Evolutionary conservation across 208 protist genomes (phyloP), one percentile per base, ranked within the genome.

Genomic region (Leishmania amazonensis): DNA sequence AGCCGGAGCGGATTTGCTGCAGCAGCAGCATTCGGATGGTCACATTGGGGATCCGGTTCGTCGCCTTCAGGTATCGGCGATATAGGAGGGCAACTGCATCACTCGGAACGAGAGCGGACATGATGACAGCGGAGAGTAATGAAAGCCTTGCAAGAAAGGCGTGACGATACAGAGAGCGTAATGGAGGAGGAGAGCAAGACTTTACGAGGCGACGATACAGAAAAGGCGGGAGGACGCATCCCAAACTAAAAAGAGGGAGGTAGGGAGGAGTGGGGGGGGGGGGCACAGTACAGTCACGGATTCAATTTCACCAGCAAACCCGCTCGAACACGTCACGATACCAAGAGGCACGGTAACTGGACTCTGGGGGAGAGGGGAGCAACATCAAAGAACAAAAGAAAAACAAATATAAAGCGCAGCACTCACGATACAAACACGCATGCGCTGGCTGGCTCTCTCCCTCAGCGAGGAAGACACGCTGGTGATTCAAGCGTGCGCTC

Each of bases 11-110:
- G 53, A 97, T 81, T 76, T 97, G 94, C 88, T 96, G 92, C 47
- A 97, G 79, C 38, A 97, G 81, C 57, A 97, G 81, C 94, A 96
- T 96, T 51, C 94, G 94, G 38, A 97, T 96, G 2, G 94, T 97
- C 11, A 96, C 93, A 79, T 96, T 97, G 45, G 94, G 92, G 47
- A 97, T 95, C 57, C 87, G 83, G 62, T 96, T 95, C 13, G 94
- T 87, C 2, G 94, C 85, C 76, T 97, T 97, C 73, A 97, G 80
- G 68, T 97, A 97, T n/a, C 94, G 92, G 35, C 94, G 76, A 78
- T 97, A 96, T n/a, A 97, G 85, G 62, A 97, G 83, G 42, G 90
- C 83, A 31, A 97, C 93, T 21, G 94, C 94, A 80, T 95, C 92
- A n/a, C 89, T 84, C 6, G 94, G 92, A 21, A 97, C 84, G 21